Evolutionary conservation across 345 rosid genomes (phyloP), one percentile per base, ranked within the genome.

Genomic region (Aegle marmelos): DNA sequence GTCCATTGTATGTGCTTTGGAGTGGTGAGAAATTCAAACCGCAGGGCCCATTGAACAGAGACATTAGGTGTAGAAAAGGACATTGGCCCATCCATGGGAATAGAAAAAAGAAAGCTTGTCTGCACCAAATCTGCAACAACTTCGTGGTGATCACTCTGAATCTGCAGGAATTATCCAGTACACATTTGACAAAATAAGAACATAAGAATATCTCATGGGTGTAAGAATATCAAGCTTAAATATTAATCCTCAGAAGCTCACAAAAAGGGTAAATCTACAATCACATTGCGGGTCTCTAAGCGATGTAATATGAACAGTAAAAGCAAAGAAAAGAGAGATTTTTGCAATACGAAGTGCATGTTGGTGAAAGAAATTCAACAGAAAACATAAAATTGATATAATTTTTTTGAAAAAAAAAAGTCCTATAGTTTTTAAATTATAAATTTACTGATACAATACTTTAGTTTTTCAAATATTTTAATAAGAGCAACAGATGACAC

Each of bases 31-130:
- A 96, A 96, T 88, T 96, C 99, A 85, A 96, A 96, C 76, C 98
- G 89, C 25, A 96, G 85, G 82, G 85, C 91, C 99, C 99, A 96
- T 73, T 91, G 90, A 79, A 92, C 95, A 31, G 93, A 91, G 81
- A 96, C 90, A 73, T 83, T 90, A 17, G 87, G 86, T 61, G 99
- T 91, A 54, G 94, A 85, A 86, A 96, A 96, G 63, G 99, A 94
- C 99, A 92, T 94, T 16, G 98, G 98, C 36, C 98, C 99, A 80
- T 96, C 98, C 83, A 87, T 87, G n/a, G 98, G 99, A 85, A 96
- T 83, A 39, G 97, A 91, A 81, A 96, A 96, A 25, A 92, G 97
- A 85, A 96, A 96, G 88, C 99, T 91, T 31, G 99, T 90, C 80
- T 96, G 99, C 74, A 94, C 88, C 85, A 94, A 83, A 85, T 96